Evolutionary conservation across 306 rosid species (phyloP), one percentile per base, ranked within the genome.

Genomic region (Neltuma alba): DNA sequence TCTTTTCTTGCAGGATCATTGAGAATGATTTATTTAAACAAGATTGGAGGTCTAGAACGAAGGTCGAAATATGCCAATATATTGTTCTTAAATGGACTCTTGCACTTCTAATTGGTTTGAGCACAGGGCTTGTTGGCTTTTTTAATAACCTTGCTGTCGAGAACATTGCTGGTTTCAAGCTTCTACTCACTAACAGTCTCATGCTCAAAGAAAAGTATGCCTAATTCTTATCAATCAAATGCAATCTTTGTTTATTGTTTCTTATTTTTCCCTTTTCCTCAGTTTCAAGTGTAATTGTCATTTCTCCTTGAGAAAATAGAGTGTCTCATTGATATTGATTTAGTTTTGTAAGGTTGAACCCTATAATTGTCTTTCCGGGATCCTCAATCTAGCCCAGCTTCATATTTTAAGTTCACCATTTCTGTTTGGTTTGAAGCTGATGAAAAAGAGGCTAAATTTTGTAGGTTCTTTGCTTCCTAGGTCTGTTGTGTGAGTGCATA

Each of bases 1-100:
- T 13, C 23, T 38, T 28, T 33, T 28, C 71, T 52, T 41, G 57
- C 75, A 93, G 98, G 88, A 93, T 93, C 60, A 67, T 85, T 40
- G 98, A 93, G 85, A 93, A 91, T 69, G 97, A 89, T 55, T 76
- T 93, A 64, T 91, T 93, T 54, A 91, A 82, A 77, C 92, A 91
- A 68, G 94, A 93, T 41, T 88, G 98, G 98, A 91, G 97, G 48
- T 82, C 94, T 57, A 87, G 82, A 70, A 89, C 61, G 54, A 91
- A 86, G 74, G 23, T 12, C 3, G 92, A 86, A 77, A 87, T 89
- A 76, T 55, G 50, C 61, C 93, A 89, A 70, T 91, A 93, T 81
- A 34, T 88, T 34, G 64, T 83, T 76, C 88, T 89, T 6, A 93
- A 91, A 76, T 93, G 98, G 98, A 76, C 86, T 3, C 81, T 93